Base-by-base conservation (phyloP, 1,139 yeast species). In the Wickerhamiella pararugosa region DNA sequence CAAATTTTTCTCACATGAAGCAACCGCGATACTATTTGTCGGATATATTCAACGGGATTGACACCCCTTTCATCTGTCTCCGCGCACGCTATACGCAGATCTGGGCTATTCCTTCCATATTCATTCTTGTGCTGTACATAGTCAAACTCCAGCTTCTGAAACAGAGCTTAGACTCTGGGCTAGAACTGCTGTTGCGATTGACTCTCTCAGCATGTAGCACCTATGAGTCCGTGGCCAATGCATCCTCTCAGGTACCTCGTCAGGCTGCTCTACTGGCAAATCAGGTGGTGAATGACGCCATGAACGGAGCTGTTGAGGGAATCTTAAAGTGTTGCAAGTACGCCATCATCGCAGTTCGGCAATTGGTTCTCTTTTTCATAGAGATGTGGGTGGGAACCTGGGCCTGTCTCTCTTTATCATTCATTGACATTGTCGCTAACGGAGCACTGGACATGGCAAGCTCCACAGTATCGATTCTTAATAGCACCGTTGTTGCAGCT, bases 311-410 rank as follows among this genome's bases (percentile, higher is more conserved):
- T 0, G 68, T 76, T 26, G 53, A 60, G 2, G 74, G 69, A 0
- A 59, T 73, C 5, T 52, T 69, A 26, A 53, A 59, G 2, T 51
- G 67, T 2, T 43, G 74, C 30, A 55, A 65, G 2, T 47, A 76
- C 32, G 51, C 73, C 10, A 57, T 82, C 0, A 67, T 73, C 0
- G 77, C 77, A 0, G 63, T 78, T 9, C 78, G 81, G 51, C 67
- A 70, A 37, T 50, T 86, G 32, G 57, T 82, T 0, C 54, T 74
- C 7, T 86, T 90, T 54, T 65, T 75, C 25, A 61, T 90, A 11
- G 86, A 83, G 35, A 53, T 87, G 48, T 71, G 80, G 41, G 61
- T 86, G 6, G 97, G 96, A 0, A 87, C 97, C 0, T 82, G 81
- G 59, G 76, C 82, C 0, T 90, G 98, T 60, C 64, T 90, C 25